A percentile compares a stretch with the other conserved stretches of the same genome.
phyloP scores from a whole-genome alignment of 768 basidiomycete species.

The Collybia mongolica region DNA sequence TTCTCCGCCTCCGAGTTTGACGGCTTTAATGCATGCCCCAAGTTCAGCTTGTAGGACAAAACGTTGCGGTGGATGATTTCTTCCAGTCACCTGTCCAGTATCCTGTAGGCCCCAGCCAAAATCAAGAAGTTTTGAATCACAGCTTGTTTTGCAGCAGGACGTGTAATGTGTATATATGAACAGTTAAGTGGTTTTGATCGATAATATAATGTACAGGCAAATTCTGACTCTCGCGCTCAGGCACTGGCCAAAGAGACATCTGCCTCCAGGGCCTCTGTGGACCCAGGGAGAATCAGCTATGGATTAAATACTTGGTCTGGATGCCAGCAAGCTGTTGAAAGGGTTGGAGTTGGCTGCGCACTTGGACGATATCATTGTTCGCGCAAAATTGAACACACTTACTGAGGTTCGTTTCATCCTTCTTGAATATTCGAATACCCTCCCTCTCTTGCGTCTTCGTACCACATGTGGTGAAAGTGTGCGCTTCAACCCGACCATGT shows the following conservation, averaged over 20 bases:
- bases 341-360: conserved; percentile 19
- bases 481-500: conserved; percentile 58
- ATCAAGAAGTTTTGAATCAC: conserved; percentile 31
- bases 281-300: conserved; percentile 56
- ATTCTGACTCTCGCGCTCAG: conserved; percentile 35
- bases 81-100: conserved; percentile 30
- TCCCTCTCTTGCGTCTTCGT: conserved; percentile 48
- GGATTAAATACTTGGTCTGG: conserved; percentile 16
- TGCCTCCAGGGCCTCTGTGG: conserved; percentile 27
- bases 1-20: conserved; percentile 25
- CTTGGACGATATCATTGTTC: conserved; percentile 40
- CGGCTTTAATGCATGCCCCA: conserved; percentile 38
- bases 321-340: background rate
- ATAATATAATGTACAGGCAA: conserved; percentile 38
- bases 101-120: conserved; percentile 39
- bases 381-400: conserved; percentile 37
- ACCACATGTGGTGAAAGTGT: conserved; percentile 52
- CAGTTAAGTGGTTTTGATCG: conserved; percentile 47
- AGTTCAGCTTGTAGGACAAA: conserved; percentile 42
- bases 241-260: conserved; percentile 25
- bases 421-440: conserved; percentile 43
- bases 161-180: conserved; percentile 53
- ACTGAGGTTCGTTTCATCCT: conserved; percentile 48
- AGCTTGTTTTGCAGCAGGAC: conserved; percentile 44
- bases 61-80: conserved; percentile 52